phyloP scores from a whole-genome alignment of 768 basidiomycete genomes.

The Sistotremastrum suecicum region DNA sequence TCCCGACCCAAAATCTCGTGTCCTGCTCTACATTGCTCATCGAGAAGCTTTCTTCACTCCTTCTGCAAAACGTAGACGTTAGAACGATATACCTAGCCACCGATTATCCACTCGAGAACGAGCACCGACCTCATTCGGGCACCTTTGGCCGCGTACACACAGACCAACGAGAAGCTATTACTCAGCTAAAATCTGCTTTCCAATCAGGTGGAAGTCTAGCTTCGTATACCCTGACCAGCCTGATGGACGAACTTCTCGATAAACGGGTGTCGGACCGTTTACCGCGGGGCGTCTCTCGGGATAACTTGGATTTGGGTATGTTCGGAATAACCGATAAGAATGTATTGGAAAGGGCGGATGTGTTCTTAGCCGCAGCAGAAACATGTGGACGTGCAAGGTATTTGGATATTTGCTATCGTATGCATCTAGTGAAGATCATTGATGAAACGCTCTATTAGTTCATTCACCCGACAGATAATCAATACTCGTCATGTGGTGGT shows the following conservation, averaged over 20 bases:
- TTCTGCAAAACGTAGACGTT: conserved; percentile 21
- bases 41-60: conserved; percentile 19
- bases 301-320: conserved; percentile 28
- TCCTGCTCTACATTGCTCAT: conserved; percentile 39
- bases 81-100: conserved; percentile 40
- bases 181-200: no score
- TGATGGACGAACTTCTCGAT: neutral
- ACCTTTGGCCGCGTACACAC: neutral
- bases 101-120: conserved; percentile 29
- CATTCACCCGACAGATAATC: no score
- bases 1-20: conserved; percentile 25
- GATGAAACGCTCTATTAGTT: no score
- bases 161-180: no score
- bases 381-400: conserved; percentile 36
- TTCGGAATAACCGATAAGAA: conserved; percentile 44
- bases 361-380: conserved; percentile 36
- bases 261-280: no score
- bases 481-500: no score
- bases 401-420: conserved; percentile 2
- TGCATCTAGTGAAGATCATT: no score
- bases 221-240: no score
- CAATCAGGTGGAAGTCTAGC: no score
- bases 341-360: conserved; percentile 30
- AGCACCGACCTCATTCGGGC: conserved; percentile 7
- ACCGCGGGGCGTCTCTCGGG: no score